Evolutionary conservation across 2,329 filamentous ascomycete species (phyloP), one percentile per base, ranked within the genome.

Genomic region (Fonsecaea erecta): DNA sequence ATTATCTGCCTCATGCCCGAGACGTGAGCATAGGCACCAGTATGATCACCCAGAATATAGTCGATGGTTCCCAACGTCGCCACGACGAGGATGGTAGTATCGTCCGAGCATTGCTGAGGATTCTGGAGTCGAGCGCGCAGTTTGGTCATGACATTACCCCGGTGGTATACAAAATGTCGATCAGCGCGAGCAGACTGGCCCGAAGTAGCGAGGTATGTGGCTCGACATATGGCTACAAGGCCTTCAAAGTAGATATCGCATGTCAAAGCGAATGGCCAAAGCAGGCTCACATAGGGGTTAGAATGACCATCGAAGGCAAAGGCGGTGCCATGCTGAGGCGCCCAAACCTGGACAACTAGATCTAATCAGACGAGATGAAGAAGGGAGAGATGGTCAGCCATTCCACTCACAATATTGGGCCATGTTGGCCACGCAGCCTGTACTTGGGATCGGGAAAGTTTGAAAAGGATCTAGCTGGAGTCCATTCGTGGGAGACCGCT

Each of bases 1-100:
- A 66, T 48, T 51, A 66, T 66, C 52, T 63, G 64, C 8, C 64
- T 62, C 64, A 66, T 66, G n/a, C 64, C 60, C 21, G 60, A 58
- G n/a, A 66, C 48, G 30, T 66, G 60, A 37, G 60, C 52, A 16
- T 24, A 43, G n/a, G 64, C 64, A 26, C 40, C 37, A 14, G 28
- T 30, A 34, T 66, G 64, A 21, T 66, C 64, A 9, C 64, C 64
- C 12, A 66, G 60, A 34, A 62, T 66, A 28, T 66, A 66, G 26
- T 66, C 59, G 28, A 65, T 52, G 24, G 63, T 65, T 21, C 63
- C 63, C 28, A 65, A 54, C n/a, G 63, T 65, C 35, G 63, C 63
- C 26, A 65, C 63, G 28, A 61, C 57, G 2, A 66, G 60, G 14
- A 66, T 51, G 18, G 64, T 66, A 18, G 64, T 59, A 28, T 66